Evolutionary conservation across 2,329 filamentous ascomycete species (phyloP).

Genomic region (Aspergillus ruber): DNA sequence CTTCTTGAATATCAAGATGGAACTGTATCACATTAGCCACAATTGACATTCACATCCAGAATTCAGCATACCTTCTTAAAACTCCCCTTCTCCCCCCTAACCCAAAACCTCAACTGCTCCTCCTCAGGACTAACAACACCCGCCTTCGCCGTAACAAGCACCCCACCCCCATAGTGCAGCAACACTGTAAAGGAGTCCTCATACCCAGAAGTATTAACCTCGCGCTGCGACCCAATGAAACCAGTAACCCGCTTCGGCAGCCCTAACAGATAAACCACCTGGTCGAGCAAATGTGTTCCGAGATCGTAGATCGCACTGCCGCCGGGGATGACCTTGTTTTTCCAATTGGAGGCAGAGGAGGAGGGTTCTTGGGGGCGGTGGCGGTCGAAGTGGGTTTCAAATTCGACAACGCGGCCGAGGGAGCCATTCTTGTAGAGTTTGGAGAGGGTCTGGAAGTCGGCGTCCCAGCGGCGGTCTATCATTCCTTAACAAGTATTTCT

Average conservation of each 20-base stretch:
- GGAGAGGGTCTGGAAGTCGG: conserved; percentile 66
- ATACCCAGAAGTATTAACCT: conserved; percentile 46
- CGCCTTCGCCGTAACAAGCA: conserved; percentile 64
- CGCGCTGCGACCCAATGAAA: conserved; percentile 61
- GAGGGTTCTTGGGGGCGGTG: conserved; percentile 55
- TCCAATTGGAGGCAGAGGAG: conserved; percentile 51
- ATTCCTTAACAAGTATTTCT: neutral
- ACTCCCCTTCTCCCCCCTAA: conserved; percentile 65
- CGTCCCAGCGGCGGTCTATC: conserved; percentile 64
- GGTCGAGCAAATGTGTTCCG: conserved; percentile 70
- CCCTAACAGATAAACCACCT: conserved; percentile 65
- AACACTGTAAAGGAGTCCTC: conserved; percentile 54
- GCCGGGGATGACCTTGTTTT: conserved; percentile 58
- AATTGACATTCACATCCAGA: no score
- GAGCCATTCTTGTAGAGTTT: conserved; percentile 54
- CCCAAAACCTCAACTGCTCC: conserved; percentile 68
- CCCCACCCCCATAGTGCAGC: conserved; percentile 57
- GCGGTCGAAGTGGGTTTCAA: conserved; percentile 74
- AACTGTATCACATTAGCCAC: conserved; percentile 21
- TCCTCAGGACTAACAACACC: conserved; percentile 62
- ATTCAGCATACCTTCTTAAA: conserved; percentile 57
- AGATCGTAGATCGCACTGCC: conserved; percentile 68
- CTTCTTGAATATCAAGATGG: conserved; percentile 67
- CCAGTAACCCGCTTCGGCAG: conserved; percentile 61
- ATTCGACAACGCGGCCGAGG: conserved; percentile 68